phyloP scores from a whole-genome alignment of 2,329 filamentous ascomycete species.

The Fusarium chlamydosporum region DNA sequence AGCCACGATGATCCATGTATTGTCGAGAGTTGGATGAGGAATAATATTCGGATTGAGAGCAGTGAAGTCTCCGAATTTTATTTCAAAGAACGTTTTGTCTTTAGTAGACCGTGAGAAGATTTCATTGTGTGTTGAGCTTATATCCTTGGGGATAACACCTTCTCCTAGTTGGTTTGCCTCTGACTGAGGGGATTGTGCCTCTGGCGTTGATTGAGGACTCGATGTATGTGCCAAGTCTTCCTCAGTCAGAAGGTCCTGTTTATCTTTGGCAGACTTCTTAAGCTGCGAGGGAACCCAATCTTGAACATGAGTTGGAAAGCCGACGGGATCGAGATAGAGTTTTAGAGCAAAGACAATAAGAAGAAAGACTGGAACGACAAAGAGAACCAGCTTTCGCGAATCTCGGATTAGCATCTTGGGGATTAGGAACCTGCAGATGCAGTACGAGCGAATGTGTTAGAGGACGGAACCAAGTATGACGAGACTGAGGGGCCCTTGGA shows the following conservation, averaged over 20 bases:
- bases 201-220: constrained; percentile 3
- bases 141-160: constrained; percentile 12
- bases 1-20: constrained; percentile 67
- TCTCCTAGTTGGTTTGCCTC: not conserved
- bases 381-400: constrained; percentile 52
- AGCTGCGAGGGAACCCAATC: constrained; percentile 25
- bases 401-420: constrained; percentile 54
- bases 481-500: constrained; percentile 7
- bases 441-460: constrained; percentile 1
- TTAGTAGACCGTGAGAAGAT: constrained; percentile 63
- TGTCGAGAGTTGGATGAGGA: constrained; percentile 63
- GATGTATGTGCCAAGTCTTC: not conserved
- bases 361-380: constrained; percentile 51
- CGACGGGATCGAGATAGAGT: constrained; percentile 35
- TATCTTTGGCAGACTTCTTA: constrained; percentile 5
- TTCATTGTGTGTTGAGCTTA: constrained; percentile 51
- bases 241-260: constrained; percentile 3
- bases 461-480: constrained; percentile 11
- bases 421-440: not conserved
- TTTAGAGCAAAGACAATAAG: constrained; percentile 51
- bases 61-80: constrained; percentile 61
- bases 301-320: constrained; percentile 9
- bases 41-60: constrained; percentile 71
- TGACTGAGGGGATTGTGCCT: not conserved
- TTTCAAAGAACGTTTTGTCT: constrained; percentile 63